Percentiles rank a stretch among this genome's conserved stretches.
These are phyloP conservation scores for Naganishia sp. DNA, from an alignment of 1,284 basidiomycete genomes.

Conservation along the genomic window DNA sequence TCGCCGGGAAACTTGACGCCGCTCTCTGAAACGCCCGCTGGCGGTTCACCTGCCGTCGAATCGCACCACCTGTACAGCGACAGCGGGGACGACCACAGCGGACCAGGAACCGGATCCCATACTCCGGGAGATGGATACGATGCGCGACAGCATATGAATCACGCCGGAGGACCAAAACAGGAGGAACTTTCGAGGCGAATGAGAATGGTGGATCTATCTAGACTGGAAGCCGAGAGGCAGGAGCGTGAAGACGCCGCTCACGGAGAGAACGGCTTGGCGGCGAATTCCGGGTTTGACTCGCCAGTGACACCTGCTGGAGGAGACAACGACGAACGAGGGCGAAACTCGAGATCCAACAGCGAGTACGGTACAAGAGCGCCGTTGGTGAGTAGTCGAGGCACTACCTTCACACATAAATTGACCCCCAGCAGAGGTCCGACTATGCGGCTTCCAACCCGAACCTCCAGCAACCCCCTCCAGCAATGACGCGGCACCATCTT, in stretches of 20 bases:
- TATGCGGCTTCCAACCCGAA: not conserved
- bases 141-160: conserved; percentile 34
- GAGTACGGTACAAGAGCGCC: conserved; percentile 16
- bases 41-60: conserved; percentile 10
- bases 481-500: conserved; percentile 16
- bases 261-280: not conserved
- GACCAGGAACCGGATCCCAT: conserved; percentile 28
- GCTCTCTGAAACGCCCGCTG: conserved; percentile 36
- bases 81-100: conserved; percentile 34
- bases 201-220: conserved; percentile 22
- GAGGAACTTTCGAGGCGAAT: conserved; percentile 21
- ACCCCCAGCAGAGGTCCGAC: not conserved
- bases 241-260: conserved; percentile 15
- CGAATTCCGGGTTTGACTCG: not conserved
- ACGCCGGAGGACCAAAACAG: conserved; percentile 31
- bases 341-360: conserved; percentile 7
- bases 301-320: conserved; percentile 12
- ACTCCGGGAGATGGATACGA: conserved; percentile 35
- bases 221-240: conserved; percentile 22
- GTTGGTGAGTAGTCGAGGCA: not conserved
- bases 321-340: not conserved
- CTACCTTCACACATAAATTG: not conserved
- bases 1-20: conserved; percentile 50
- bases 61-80: conserved; percentile 34
- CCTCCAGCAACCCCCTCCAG: conserved; percentile 5